phyloP scores from a whole-genome alignment of 2,329 filamentous ascomycete genomes.

The Apiospora arundinis region DNA sequence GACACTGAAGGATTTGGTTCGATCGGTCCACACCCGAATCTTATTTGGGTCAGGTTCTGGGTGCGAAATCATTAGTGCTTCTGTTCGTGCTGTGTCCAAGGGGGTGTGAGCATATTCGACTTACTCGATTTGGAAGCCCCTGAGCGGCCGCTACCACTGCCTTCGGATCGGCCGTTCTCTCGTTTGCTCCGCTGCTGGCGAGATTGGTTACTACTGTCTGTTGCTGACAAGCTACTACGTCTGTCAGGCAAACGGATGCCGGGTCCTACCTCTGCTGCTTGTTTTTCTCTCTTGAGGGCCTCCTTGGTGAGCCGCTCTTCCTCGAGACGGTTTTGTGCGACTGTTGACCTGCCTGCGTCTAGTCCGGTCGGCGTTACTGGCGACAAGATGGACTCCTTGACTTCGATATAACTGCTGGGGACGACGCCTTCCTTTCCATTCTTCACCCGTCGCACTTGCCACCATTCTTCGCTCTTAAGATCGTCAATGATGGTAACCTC shows the following conservation, averaged over 20 bases:
- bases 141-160: conserved; percentile 51
- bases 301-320: conserved; percentile 86
- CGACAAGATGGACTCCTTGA: conserved; percentile 71
- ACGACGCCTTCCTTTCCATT: conserved; percentile 96
- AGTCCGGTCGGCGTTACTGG: conserved; percentile 58
- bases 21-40: conserved; percentile 92
- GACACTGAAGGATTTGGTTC: conserved; percentile 94
- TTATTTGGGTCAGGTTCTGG: conserved; percentile 83
- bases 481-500: conserved; percentile 92
- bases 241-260: conserved; percentile 78
- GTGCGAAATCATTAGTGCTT: not conserved
- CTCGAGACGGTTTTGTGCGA: conserved; percentile 80
- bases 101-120: conserved; percentile 42
- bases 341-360: conserved; percentile 63
- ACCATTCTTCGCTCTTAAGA: conserved; percentile 95
- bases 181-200: conserved; percentile 74
- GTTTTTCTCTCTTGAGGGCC: conserved; percentile 72
- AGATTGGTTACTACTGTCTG: conserved; percentile 70
- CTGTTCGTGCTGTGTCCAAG: not conserved
- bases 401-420: conserved; percentile 93
- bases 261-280: conserved; percentile 76
- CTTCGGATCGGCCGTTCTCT: conserved; percentile 68
- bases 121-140: conserved; percentile 74
- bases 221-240: conserved; percentile 76
- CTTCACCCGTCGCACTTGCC: conserved; percentile 89